A percentile compares a stretch with the other conserved stretches of the same genome.
phyloP scores from a whole-genome alignment of 805 yeast genomes.

The Candida coquimbonensis region DNA sequence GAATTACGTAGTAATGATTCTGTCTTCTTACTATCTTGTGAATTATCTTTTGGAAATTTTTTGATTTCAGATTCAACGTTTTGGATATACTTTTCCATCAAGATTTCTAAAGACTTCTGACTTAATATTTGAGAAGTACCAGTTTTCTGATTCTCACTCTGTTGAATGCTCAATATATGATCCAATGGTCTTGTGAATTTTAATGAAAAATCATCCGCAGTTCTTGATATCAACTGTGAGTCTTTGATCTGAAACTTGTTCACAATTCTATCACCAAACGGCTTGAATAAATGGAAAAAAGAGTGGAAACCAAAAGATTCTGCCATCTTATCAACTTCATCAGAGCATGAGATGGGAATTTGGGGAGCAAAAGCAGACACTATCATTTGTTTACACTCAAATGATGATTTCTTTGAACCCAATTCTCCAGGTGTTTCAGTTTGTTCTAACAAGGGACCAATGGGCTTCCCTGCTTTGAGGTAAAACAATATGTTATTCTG shows the following conservation, averaged over 20 bases:
- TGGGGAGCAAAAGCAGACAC: constrained; percentile 44
- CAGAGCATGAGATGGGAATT: constrained; percentile 42
- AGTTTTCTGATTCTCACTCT: constrained; percentile 7
- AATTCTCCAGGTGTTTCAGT: constrained; percentile 1
- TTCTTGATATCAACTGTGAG: constrained; percentile 41
- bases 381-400: constrained; percentile 21
- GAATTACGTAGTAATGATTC: constrained; percentile 32
- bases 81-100: constrained; percentile 27
- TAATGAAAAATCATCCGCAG: constrained; percentile 47
- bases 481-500: constrained; percentile 15
- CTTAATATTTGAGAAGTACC: constrained; percentile 26
- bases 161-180: constrained; percentile 26
- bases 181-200: constrained; percentile 40
- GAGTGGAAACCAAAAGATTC: constrained; percentile 34
- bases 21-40: constrained; percentile 19
- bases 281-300: constrained; percentile 41
- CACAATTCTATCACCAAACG: constrained; percentile 48
- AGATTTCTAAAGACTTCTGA: constrained; percentile 30
- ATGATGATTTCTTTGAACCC: constrained; percentile 16
- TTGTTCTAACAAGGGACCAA: constrained; percentile 10
- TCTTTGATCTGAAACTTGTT: constrained; percentile 44
- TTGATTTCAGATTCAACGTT: constrained; percentile 17
- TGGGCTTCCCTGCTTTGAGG: constrained; percentile 12
- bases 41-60: constrained; percentile 5
- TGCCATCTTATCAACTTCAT: constrained; percentile 38